These are phyloP conservation scores for Jatropha multifida DNA, from an alignment of 441 rosid species.

Conservation along the genomic window DNA sequence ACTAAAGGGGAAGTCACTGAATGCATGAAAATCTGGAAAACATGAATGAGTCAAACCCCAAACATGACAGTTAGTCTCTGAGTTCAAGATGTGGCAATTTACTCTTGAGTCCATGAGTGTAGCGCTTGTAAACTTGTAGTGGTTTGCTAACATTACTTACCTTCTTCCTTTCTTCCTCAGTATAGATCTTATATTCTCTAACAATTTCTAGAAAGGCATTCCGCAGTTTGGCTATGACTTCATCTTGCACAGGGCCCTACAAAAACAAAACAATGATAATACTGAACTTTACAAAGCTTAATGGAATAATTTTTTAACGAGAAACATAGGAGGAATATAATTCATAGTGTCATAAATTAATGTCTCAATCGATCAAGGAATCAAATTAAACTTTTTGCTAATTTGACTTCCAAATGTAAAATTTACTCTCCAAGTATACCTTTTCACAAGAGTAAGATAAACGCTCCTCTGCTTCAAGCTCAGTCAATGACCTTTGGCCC, in stretches of 20 bases:
- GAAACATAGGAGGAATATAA: conserved; percentile 8
- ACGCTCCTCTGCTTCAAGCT: conserved; percentile 96
- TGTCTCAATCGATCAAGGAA: neutral
- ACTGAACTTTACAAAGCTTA: conserved; percentile 3
- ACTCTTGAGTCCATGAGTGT: too few species aligned
- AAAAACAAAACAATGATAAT: conserved; percentile 12
- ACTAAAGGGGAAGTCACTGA: too few species aligned
- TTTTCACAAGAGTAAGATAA: conserved; percentile 95
- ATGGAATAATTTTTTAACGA: conserved; percentile 2
- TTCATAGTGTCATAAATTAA: neutral
- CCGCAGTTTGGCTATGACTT: conserved; percentile 83
- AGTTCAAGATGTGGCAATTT: too few species aligned
- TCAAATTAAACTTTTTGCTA: neutral
- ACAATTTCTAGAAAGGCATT: conserved; percentile 71
- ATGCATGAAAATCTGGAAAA: too few species aligned
- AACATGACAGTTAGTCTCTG: too few species aligned
- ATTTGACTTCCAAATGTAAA: conserved; percentile 13
- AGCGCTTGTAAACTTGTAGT: too few species aligned
- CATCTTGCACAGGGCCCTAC: conserved; percentile 95
- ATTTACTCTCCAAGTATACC: conserved; percentile 37
- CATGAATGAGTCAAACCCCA: too few species aligned
- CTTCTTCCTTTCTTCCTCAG: conserved; percentile 87
- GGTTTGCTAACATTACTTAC: conserved; percentile 24
- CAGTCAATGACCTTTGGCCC: conserved; percentile 87
- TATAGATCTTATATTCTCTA: conserved; percentile 74